Evolutionary conservation across 2,329 filamentous ascomycete species (phyloP).

Genomic region (Cryphonectria radicalis): DNA sequence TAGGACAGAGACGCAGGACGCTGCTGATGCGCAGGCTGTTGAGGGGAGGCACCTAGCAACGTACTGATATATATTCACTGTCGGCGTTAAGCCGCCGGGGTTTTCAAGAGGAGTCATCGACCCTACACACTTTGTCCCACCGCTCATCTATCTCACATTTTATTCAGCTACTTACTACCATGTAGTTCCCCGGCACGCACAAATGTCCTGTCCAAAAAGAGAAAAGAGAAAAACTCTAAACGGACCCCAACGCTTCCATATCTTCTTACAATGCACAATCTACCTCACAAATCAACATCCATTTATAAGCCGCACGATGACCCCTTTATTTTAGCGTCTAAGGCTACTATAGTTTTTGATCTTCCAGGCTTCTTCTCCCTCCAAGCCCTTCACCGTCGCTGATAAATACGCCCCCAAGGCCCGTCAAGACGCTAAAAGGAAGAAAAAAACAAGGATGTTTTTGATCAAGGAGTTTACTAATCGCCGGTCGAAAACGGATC

Average conservation of each 20-base stretch:
- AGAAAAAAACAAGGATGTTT: not conserved
- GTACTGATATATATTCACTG: not conserved
- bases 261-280: not conserved
- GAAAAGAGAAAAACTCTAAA: not conserved
- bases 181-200: too few species aligned
- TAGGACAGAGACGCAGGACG: not conserved
- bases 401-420: conserved; percentile 23
- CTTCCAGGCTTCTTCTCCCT: too few species aligned
- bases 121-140: too few species aligned
- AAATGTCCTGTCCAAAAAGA: too few species aligned
- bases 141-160: not conserved
- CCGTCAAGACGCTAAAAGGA: conserved; percentile 13
- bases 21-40: not conserved
- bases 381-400: conserved; percentile 2
- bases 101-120: not conserved
- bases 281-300: conserved; percentile 7
- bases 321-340: not conserved
- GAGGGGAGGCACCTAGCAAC: not conserved
- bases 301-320: conserved; percentile 25
- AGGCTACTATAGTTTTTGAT: not conserved
- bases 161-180: not conserved
- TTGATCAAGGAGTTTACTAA: conserved; percentile 15
- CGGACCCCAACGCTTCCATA: not conserved
- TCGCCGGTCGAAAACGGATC: not conserved
- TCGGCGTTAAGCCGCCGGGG: not conserved